Percentiles rank a stretch among this genome's conserved stretches.
Conservation (phyloP, 805 yeast species). For the Lachancea sp. region DNA sequence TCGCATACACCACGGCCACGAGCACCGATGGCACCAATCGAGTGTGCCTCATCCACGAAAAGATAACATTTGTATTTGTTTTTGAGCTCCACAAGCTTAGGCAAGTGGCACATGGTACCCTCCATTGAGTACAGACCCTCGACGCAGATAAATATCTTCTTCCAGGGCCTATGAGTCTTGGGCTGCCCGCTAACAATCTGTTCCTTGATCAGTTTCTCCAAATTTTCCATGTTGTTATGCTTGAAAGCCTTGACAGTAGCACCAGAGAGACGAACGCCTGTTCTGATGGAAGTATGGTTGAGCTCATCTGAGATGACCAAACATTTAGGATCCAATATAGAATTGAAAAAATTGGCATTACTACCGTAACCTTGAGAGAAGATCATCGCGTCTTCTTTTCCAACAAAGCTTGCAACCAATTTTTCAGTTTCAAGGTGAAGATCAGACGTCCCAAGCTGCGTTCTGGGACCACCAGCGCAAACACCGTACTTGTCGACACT, state of each 20-base stretch:
- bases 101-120: conserved; percentile 83
- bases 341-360: conserved; percentile 78
- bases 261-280: conserved; percentile 88
- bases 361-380: conserved; percentile 96
- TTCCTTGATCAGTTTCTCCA: conserved; percentile 73
- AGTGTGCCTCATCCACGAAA: conserved; percentile 96
- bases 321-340: conserved; percentile 80
- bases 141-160: conserved; percentile 73
- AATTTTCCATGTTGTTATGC: conserved; percentile 80
- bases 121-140: conserved; percentile 93
- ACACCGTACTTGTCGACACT: conserved; percentile 66
- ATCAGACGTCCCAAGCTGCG: conserved; percentile 66
- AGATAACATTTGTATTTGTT: conserved; percentile 83
- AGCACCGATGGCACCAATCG: conserved; percentile 98
- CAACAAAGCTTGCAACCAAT: conserved; percentile 77
- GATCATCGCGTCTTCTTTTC: conserved; percentile 80
- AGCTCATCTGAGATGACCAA: conserved; percentile 89
- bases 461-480: conserved; percentile 72
- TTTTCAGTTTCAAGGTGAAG: conserved; percentile 69
- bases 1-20: conserved; percentile 93
- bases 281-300: conserved; percentile 92
- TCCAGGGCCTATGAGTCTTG: conserved; percentile 94
- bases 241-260: conserved; percentile 87
- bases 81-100: conserved; percentile 63
- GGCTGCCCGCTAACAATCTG: conserved; percentile 93